These are phyloP conservation scores for Amaranthus tricolor DNA, from an alignment of 179 eudicot genomes.

Conservation along the genomic window DNA sequence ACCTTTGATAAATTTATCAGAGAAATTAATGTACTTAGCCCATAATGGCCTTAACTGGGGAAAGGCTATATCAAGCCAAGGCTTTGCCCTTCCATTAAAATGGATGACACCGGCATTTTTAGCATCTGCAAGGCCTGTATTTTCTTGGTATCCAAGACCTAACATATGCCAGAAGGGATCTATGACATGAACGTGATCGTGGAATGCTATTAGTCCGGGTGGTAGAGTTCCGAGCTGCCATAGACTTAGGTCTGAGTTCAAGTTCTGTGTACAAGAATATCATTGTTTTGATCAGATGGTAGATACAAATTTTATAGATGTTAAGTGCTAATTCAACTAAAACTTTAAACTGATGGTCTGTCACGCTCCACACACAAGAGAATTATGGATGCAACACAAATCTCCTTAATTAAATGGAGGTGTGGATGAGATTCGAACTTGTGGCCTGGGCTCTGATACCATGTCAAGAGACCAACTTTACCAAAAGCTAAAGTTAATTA, in stretches of 20 bases:
- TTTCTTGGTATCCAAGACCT: slow-evolving; percentile 91
- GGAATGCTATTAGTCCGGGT: slow-evolving; percentile 92
- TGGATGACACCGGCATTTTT: slow-evolving; percentile 82
- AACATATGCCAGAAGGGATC: slow-evolving; percentile 96
- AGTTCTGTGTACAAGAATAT: slow-evolving; percentile 52
- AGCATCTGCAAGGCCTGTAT: slow-evolving; percentile 67
- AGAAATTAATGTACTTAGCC: slow-evolving; percentile 76
- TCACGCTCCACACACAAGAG: no score
- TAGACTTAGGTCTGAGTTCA: slow-evolving; percentile 88
- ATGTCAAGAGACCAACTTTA: no score
- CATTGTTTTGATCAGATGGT: neutral
- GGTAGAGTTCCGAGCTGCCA: slow-evolving; percentile 98
- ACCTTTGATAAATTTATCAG: slow-evolving; percentile 74
- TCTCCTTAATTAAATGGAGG: no score
- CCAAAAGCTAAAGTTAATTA: no score
- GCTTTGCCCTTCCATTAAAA: slow-evolving; percentile 91
- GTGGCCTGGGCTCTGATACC: no score
- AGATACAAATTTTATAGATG: neutral
- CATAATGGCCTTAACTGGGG: slow-evolving; percentile 71
- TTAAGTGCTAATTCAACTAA: neutral
- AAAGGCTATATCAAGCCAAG: slow-evolving; percentile 93
- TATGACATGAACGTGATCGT: slow-evolving; percentile 63
- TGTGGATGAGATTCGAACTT: no score
- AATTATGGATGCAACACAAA: no score
- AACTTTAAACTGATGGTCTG: no score